Evolutionary conservation across 2,329 filamentous ascomycete genomes (phyloP).

Genomic region (Coleophoma crateriformis): DNA sequence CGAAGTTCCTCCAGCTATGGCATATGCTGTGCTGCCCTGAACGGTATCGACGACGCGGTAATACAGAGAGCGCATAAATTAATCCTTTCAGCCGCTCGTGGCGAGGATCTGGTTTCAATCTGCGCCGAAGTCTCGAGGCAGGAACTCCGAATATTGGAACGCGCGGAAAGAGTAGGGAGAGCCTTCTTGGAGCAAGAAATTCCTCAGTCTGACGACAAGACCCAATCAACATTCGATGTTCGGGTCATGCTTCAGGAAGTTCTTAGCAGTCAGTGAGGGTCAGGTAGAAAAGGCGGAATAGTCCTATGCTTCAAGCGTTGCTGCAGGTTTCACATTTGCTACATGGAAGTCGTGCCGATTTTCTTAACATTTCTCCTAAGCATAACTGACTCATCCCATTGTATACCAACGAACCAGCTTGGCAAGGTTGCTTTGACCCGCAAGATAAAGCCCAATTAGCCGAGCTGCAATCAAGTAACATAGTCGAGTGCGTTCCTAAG

Average conservation of each 20-base stretch:
- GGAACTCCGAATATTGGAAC: constrained; percentile 61
- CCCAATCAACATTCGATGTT: constrained; percentile 12
- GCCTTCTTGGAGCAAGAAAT: constrained; percentile 42
- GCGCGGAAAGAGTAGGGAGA: constrained; percentile 58
- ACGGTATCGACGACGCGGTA: constrained; percentile 69
- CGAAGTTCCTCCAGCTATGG: constrained; percentile 79
- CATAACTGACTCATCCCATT: constrained; percentile 1
- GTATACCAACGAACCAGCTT: not conserved
- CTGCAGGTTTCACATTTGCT: constrained; percentile 9
- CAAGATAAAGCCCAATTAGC: no score
- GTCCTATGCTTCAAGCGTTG: constrained; percentile 2
- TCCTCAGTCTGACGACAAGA: constrained; percentile 11
- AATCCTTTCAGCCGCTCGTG: constrained; percentile 58
- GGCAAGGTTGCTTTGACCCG: no score
- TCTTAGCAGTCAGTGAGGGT: constrained; percentile 11
- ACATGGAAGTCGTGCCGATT: constrained; percentile 1
- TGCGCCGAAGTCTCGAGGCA: constrained; percentile 61
- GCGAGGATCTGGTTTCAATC: constrained; percentile 69
- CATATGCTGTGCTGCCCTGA: constrained; percentile 77
- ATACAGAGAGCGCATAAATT: constrained; percentile 73
- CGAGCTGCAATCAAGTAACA: no score
- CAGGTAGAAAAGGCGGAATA: not conserved
- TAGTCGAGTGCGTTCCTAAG: no score
- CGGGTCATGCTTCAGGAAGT: constrained; percentile 21
- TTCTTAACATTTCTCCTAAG: not conserved